phyloP scores from a whole-genome alignment of 2,329 filamentous ascomycete genomes.

The Verticillium nonalfalfae region DNA sequence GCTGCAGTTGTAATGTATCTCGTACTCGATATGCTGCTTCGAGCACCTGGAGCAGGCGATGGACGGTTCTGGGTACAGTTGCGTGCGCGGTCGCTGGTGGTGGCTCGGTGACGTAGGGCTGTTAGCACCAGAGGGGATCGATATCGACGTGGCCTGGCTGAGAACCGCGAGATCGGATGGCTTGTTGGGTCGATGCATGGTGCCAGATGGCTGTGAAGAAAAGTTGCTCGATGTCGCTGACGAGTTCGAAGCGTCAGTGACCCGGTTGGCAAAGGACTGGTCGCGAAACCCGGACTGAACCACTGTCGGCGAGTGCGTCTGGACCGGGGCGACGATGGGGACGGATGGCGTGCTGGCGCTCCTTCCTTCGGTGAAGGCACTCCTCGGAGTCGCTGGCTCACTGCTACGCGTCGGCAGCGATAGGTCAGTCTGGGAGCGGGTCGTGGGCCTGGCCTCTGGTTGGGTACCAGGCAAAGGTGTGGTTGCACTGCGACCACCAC shows the following conservation, averaged over 20 bases:
- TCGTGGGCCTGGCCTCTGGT: conserved; percentile 40
- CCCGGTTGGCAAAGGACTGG: conserved; percentile 30
- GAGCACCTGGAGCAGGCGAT: conserved; percentile 68
- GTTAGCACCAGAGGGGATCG: conserved; percentile 22
- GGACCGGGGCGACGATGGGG: conserved; percentile 15
- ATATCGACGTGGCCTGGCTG: conserved; percentile 20
- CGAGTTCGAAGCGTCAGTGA: conserved; percentile 11
- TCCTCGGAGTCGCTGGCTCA: conserved; percentile 28
- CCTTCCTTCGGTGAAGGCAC: conserved; percentile 33
- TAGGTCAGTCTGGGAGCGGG: conserved; percentile 62
- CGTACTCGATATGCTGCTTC: conserved; percentile 71
- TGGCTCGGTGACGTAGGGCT: conserved; percentile 26
- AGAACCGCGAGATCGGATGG: conserved; percentile 33
- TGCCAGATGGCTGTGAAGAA: conserved; percentile 9
- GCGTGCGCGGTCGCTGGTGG: conserved; percentile 31
- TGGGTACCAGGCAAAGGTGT: conserved; percentile 35
- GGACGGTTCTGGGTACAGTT: conserved; percentile 62
- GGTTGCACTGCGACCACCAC: conserved; percentile 49
- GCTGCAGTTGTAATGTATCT: conserved; percentile 77
- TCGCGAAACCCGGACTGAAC: conserved; percentile 11
- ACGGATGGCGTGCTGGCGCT: conserved; percentile 31
- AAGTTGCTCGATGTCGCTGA: conserved; percentile 9
- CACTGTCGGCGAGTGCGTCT: conserved; percentile 11
- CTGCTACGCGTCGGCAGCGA: conserved; percentile 32
- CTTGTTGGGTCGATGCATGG: conserved; percentile 19